Evolutionary conservation across 1,284 basidiomycete species (phyloP).

Genomic region (Lignosus rhinocerotis): DNA sequence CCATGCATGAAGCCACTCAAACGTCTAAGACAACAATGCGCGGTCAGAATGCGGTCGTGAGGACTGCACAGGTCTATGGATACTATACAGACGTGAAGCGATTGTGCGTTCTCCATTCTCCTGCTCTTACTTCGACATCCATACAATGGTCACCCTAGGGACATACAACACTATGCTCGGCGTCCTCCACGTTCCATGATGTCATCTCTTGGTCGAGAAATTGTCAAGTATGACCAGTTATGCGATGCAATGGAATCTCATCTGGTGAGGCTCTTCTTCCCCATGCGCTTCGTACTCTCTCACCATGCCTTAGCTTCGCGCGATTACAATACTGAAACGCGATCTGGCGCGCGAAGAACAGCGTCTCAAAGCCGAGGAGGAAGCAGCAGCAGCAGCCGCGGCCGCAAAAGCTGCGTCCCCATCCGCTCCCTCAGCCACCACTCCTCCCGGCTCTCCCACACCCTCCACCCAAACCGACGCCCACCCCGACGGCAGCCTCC

Average conservation of each 20-base stretch:
- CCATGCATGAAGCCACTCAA: background rate
- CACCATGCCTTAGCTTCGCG: slow-evolving; percentile 49
- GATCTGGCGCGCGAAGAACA: slow-evolving; percentile 63
- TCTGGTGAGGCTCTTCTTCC: slow-evolving; percentile 45
- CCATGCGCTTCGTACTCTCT: background rate
- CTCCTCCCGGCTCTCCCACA: slow-evolving; percentile 21
- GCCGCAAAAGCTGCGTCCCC: slow-evolving; percentile 27
- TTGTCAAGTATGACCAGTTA: slow-evolving; percentile 75
- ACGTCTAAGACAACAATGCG: background rate
- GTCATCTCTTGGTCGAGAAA: slow-evolving; percentile 63
- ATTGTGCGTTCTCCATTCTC: slow-evolving; percentile 47
- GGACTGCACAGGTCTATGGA: slow-evolving; percentile 66
- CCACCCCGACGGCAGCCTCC: slow-evolving; percentile 15
- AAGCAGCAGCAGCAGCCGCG: slow-evolving; percentile 29
- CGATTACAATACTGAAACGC: slow-evolving; percentile 68
- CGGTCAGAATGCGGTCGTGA: slow-evolving; percentile 60
- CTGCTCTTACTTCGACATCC: background rate
- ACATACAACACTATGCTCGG: slow-evolving; percentile 49
- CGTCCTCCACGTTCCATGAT: slow-evolving; percentile 64
- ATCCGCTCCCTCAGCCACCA: background rate
- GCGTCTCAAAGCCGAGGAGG: slow-evolving; percentile 47
- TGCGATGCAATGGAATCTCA: slow-evolving; percentile 74
- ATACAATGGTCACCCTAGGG: slow-evolving; percentile 45
- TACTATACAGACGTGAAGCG: slow-evolving; percentile 65
- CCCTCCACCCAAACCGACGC: slow-evolving; percentile 20